Conservation (phyloP, 148 eudicot genomes). For the Dysphania ambrosioides region DNA sequence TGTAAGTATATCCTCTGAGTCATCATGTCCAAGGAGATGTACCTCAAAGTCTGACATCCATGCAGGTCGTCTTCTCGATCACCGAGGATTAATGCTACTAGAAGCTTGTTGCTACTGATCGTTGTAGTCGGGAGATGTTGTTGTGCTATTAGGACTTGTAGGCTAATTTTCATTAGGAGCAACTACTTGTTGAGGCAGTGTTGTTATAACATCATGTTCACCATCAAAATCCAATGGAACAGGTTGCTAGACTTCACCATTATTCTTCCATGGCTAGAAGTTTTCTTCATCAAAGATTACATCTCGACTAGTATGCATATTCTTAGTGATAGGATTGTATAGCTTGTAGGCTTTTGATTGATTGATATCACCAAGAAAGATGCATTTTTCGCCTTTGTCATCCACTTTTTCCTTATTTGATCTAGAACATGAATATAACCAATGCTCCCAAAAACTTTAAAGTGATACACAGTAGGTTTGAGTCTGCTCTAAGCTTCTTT, state of each 20-base stretch:
- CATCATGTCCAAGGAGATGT: background rate
- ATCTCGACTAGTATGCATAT: conserved; percentile 13
- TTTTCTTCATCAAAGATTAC: conserved; percentile 21
- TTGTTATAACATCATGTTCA: background rate
- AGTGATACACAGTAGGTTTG: background rate
- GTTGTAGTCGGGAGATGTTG: background rate
- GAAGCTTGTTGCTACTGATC: background rate
- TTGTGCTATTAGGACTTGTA: too few species aligned
- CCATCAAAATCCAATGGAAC: background rate
- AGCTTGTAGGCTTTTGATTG: conserved; percentile 17
- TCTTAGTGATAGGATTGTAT: conserved; percentile 22
- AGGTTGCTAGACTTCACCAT: background rate
- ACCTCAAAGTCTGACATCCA: conserved; percentile 28
- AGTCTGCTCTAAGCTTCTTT: conserved; percentile 14
- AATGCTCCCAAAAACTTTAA: conserved; percentile 11
- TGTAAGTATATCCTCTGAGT: background rate
- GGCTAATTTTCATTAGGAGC: background rate
- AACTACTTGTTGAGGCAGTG: background rate
- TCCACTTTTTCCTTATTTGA: conserved; percentile 5
- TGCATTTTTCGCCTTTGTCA: conserved; percentile 15
- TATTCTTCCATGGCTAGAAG: conserved; percentile 10
- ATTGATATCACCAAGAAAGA: conserved; percentile 17
- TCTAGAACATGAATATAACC: conserved; percentile 23
- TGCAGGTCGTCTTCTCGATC: conserved; percentile 4
- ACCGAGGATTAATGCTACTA: background rate